Evolutionary conservation across 768 basidiomycete genomes (phyloP).

Genomic region (Auricularia cornea): DNA sequence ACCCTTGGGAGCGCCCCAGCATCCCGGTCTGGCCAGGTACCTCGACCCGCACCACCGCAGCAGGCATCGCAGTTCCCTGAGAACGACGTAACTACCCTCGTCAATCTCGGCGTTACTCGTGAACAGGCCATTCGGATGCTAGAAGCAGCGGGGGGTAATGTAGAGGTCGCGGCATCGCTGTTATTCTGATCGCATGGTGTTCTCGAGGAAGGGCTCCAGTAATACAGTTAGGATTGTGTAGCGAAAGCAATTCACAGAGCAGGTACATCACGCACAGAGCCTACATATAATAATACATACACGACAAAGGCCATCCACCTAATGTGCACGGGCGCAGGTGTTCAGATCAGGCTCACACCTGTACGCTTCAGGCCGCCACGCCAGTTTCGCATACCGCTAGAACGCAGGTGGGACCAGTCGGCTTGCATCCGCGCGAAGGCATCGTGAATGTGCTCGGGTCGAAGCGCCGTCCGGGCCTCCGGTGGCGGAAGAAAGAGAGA

Average conservation of each 20-base stretch:
- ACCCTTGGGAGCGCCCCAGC: slow-evolving; percentile 45
- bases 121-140: slow-evolving; percentile 71
- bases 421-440: slow-evolving; percentile 87
- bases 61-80: slow-evolving; percentile 42
- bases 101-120: slow-evolving; percentile 69
- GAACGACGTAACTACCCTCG: slow-evolving; percentile 49
- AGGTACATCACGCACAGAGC: background rate
- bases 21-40: slow-evolving; percentile 10
- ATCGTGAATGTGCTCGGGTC: slow-evolving; percentile 83
- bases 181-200: slow-evolving; percentile 45
- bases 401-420: slow-evolving; percentile 71
- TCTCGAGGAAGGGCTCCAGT: background rate
- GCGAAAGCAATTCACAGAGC: background rate
- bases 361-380: slow-evolving; percentile 77
- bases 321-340: background rate
- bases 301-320: background rate
- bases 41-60: slow-evolving; percentile 18
- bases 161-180: slow-evolving; percentile 82
- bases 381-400: slow-evolving; percentile 86
- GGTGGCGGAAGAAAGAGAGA: slow-evolving; percentile 75
- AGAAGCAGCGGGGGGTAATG: slow-evolving; percentile 74
- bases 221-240: background rate
- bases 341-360: slow-evolving; percentile 66
- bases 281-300: background rate
- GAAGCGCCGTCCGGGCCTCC: slow-evolving; percentile 68